Conservation (phyloP, 2,329 filamentous ascomycete genomes). For the Hypoxylon sp. region DNA sequence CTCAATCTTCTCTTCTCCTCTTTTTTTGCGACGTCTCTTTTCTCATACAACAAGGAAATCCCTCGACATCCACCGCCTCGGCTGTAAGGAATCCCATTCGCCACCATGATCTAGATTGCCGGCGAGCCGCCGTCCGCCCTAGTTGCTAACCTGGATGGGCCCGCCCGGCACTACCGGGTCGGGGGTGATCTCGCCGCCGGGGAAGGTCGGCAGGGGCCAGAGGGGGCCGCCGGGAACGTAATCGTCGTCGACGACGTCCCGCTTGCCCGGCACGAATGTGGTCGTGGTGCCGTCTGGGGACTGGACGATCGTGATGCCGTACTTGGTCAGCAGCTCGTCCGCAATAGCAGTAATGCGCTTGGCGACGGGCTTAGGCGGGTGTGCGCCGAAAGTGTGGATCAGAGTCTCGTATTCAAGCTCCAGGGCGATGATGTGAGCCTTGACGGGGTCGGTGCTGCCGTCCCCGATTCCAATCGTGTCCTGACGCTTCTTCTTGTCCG, state of each 20-base stretch:
- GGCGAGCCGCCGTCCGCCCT: conserved; percentile 2
- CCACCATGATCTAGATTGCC: conserved; percentile 9
- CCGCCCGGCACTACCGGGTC: conserved; percentile 53
- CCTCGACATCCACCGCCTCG: neutral
- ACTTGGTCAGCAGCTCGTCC: conserved; percentile 52
- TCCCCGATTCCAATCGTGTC: conserved; percentile 45
- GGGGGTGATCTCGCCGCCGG: conserved; percentile 51
- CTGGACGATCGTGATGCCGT: conserved; percentile 56
- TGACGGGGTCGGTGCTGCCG: conserved; percentile 41
- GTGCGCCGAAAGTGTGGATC: conserved; percentile 47
- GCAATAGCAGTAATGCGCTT: conserved; percentile 48
- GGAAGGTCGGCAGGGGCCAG: conserved; percentile 50
- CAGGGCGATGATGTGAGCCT: conserved; percentile 49
- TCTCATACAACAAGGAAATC: conserved; percentile 41
- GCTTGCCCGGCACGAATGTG: conserved; percentile 53
- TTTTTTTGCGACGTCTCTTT: conserved; percentile 16
- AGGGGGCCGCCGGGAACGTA: conserved; percentile 53
- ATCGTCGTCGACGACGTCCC: conserved; percentile 37
- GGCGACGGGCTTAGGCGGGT: conserved; percentile 45
- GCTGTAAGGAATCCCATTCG: conserved; percentile 9
- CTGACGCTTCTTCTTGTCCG: conserved; percentile 45
- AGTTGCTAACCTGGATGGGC: conserved; percentile 47
- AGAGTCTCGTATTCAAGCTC: conserved; percentile 52
- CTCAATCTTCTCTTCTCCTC: conserved; percentile 8
- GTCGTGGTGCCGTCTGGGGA: conserved; percentile 56